Evolutionary conservation across 2,329 filamentous ascomycete species (phyloP).

Genomic region (Elsinoe australis): DNA sequence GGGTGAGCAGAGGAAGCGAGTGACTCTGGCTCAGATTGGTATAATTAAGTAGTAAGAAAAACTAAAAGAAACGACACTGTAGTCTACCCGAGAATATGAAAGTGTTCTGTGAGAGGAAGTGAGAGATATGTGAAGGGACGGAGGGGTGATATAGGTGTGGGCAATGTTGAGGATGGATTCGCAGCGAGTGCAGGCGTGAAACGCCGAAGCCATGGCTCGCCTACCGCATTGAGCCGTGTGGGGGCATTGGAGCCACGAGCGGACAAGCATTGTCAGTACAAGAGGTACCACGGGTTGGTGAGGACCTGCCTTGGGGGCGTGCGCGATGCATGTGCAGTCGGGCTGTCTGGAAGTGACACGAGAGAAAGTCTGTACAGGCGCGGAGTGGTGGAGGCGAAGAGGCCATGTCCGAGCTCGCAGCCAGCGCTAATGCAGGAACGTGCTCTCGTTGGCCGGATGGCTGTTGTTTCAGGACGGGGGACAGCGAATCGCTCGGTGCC

Average conservation of each 20-base stretch:
- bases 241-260: slow-evolving; percentile 3
- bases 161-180: neutral
- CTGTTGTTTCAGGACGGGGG: slow-evolving; percentile 2
- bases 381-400: neutral
- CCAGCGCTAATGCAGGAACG: slow-evolving; percentile 12
- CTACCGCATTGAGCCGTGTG: slow-evolving; percentile 6
- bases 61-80: slow-evolving; percentile 9
- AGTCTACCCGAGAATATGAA: slow-evolving; percentile 14
- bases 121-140: neutral
- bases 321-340: slow-evolving; percentile 5
- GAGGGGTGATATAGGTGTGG: slow-evolving; percentile 7
- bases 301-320: slow-evolving; percentile 1
- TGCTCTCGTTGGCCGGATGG: neutral
- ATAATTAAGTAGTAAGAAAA: slow-evolving; percentile 14
- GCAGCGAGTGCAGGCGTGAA: slow-evolving; percentile 6
- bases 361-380: neutral
- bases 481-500: slow-evolving; percentile 11
- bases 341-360: slow-evolving; percentile 11
- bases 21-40: slow-evolving; percentile 3
- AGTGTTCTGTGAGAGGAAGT: slow-evolving; percentile 1
- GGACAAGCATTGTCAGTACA: neutral
- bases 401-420: neutral
- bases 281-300: neutral
- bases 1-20: slow-evolving; percentile 14
- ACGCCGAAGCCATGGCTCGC: slow-evolving; percentile 10